A percentile compares a stretch with the other conserved stretches of the same genome.
phyloP scores from a whole-genome alignment of 2,329 filamentous ascomycete genomes.

The Sporothrix variecibatus region DNA sequence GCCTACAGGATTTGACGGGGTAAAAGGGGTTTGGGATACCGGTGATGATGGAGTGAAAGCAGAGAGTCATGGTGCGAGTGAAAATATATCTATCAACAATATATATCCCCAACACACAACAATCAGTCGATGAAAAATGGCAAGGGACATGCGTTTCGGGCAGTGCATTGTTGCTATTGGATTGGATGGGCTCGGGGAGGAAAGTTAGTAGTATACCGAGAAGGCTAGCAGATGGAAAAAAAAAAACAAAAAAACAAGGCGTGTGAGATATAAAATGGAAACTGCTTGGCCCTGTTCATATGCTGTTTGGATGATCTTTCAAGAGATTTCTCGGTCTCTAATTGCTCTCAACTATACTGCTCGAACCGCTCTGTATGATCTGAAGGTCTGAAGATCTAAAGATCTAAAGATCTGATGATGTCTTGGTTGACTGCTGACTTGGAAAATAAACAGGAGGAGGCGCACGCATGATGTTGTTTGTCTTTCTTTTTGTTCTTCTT shows the following conservation, averaged over 20 bases:
- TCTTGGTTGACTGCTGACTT: conserved; percentile 25
- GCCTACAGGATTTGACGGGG: background rate
- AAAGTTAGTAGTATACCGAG: background rate
- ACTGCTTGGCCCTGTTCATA: background rate
- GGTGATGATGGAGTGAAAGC: background rate
- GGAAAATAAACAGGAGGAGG: conserved; percentile 32
- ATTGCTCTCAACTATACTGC: conserved; percentile 53
- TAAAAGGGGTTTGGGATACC: background rate
- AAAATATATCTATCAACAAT: background rate
- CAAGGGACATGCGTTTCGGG: background rate
- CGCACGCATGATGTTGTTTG: conserved; percentile 33
- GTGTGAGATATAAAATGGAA: background rate
- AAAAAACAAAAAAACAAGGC: background rate
- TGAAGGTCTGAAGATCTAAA: background rate
- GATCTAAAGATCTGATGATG: background rate
- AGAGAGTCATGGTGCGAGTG: background rate
- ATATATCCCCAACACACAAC: background rate
- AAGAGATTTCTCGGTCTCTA: conserved; percentile 56
- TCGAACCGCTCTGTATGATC: conserved; percentile 43
- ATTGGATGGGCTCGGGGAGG: background rate
- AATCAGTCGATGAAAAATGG: background rate
- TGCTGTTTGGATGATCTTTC: conserved; percentile 24
- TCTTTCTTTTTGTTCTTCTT: conserved; percentile 12
- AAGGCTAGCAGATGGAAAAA: too few relatives aligned
- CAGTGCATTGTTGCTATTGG: too few relatives aligned